phyloP scores from a whole-genome alignment of 345 rosid species.

The Balakata baccata region DNA sequence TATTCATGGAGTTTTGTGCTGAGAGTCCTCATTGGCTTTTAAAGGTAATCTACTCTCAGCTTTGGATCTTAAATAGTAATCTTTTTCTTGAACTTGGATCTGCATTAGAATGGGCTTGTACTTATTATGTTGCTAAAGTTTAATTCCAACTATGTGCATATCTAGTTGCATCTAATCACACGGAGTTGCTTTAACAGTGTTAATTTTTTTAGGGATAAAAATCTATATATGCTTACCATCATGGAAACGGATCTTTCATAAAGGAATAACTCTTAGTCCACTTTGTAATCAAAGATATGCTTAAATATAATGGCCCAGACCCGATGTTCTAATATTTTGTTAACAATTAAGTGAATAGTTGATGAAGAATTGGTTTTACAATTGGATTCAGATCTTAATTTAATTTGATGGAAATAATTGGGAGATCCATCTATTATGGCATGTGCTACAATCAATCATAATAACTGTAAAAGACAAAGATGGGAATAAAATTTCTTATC shows the following conservation, averaged over 20 bases:
- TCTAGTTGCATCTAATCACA: neutral
- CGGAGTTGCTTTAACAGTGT: neutral
- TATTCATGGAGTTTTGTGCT: slow-evolving; percentile 69
- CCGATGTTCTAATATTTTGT: neutral
- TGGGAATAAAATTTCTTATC: no score
- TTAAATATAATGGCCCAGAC: neutral
- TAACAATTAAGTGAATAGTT: neutral
- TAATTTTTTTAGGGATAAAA: neutral
- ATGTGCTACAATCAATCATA: neutral
- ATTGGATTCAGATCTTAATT: neutral
- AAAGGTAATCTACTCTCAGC: slow-evolving; percentile 49
- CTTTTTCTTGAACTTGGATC: slow-evolving; percentile 10
- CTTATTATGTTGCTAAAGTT: neutral
- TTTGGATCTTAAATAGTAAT: slow-evolving; percentile 2
- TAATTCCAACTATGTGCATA: neutral
- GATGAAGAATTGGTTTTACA: neutral
- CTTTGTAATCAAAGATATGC: neutral
- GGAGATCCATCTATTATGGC: neutral
- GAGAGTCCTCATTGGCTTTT: slow-evolving; percentile 99
- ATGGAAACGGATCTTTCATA: neutral
- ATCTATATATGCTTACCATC: neutral
- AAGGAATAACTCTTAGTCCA: no score
- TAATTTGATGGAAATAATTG: neutral
- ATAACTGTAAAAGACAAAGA: no score
- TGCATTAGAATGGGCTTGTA: neutral